Evolutionary conservation across 2,329 filamentous ascomycete genomes (phyloP).

Genomic region (Fusarium sacchari): DNA sequence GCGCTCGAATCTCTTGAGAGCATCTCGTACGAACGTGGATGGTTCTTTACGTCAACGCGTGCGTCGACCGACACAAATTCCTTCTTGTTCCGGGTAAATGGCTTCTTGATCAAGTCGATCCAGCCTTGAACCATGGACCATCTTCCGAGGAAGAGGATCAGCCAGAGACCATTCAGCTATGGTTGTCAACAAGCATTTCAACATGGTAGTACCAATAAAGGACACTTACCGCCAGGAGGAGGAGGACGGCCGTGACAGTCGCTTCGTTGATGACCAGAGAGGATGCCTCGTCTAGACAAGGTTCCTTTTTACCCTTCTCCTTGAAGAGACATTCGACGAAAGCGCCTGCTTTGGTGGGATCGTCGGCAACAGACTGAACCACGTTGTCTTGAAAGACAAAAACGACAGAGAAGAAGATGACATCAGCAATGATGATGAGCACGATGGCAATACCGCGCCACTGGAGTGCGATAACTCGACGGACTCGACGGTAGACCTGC

Average conservation of each 20-base stretch:
- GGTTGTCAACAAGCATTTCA: slow-evolving; percentile 13
- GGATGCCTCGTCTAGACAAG: slow-evolving; percentile 71
- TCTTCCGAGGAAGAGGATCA: slow-evolving; percentile 82
- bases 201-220: background rate
- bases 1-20: slow-evolving; percentile 68
- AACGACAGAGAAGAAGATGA: slow-evolving; percentile 91
- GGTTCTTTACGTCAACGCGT: slow-evolving; percentile 67
- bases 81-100: slow-evolving; percentile 65
- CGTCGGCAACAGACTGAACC: slow-evolving; percentile 66
- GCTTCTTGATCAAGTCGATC: slow-evolving; percentile 69
- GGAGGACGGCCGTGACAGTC: slow-evolving; percentile 81
- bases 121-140: slow-evolving; percentile 88
- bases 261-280: slow-evolving; percentile 76
- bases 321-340: slow-evolving; percentile 80
- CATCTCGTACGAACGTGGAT: slow-evolving; percentile 83
- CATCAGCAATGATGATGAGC: slow-evolving; percentile 87
- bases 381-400: slow-evolving; percentile 89
- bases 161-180: slow-evolving; percentile 85
- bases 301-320: slow-evolving; percentile 64
- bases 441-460: slow-evolving; percentile 95
- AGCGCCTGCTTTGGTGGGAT: slow-evolving; percentile 62
- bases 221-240: slow-evolving; percentile 78
- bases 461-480: slow-evolving; percentile 87
- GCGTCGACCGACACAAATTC: slow-evolving; percentile 94
- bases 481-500: slow-evolving; percentile 87